phyloP scores from a whole-genome alignment of 1,284 basidiomycete genomes.

The Pseudozyma sp. region DNA sequence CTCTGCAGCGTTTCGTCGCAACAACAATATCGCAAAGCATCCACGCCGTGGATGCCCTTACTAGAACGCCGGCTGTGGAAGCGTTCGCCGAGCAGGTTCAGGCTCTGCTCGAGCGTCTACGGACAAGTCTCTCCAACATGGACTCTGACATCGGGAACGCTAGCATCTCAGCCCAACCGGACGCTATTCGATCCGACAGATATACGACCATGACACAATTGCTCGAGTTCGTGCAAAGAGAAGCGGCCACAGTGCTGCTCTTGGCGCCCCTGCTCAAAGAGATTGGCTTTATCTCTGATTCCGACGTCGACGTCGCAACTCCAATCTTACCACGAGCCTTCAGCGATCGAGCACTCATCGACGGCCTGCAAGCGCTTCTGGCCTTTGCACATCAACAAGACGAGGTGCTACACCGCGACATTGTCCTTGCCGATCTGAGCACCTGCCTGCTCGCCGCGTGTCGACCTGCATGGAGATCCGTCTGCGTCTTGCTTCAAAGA shows the following conservation, averaged over 20 bases:
- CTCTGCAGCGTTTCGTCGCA: conserved; percentile 20
- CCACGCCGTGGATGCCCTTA: conserved; percentile 26
- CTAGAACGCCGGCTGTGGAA: conserved; percentile 37
- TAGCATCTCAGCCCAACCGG: conserved; percentile 5
- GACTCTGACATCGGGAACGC: conserved; percentile 31
- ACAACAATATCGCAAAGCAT: conserved; percentile 21
- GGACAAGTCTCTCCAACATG: conserved; percentile 16
- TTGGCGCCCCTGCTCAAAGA: conserved; percentile 17
- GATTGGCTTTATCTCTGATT: conserved; percentile 22
- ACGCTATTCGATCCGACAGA: conserved; percentile 12
- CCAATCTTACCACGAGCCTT: conserved; percentile 1
- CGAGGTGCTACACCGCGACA: conserved; percentile 9
- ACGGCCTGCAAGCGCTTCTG: conserved; percentile 42
- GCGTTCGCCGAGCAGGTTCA: conserved; percentile 43
- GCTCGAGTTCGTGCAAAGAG: conserved; percentile 17
- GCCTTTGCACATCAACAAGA: conserved; percentile 35
- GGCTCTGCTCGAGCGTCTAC: conserved; percentile 27
- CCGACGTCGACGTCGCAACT: neutral
- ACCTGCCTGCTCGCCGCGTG: conserved; percentile 37
- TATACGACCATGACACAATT: conserved; percentile 35
- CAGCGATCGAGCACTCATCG: conserved; percentile 42
- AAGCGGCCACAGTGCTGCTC: conserved; percentile 24
- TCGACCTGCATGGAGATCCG: conserved; percentile 36
- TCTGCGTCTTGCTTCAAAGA: conserved; percentile 26
- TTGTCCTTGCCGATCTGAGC: conserved; percentile 32